Conservation (phyloP, 768 basidiomycete species). For the Lactarius deliciosus region DNA sequence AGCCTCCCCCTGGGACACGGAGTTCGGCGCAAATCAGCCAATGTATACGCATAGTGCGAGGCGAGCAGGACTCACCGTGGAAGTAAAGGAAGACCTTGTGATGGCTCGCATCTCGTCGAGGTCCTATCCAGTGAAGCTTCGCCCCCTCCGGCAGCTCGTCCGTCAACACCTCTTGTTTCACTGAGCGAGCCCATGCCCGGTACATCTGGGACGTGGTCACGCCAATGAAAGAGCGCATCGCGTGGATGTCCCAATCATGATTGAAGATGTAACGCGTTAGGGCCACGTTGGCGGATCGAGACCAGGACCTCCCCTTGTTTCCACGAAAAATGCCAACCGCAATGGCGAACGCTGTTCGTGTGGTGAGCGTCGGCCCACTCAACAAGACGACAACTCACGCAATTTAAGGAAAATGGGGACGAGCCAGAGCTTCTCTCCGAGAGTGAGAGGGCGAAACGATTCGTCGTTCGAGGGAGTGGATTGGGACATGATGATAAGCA, state of each 20-base stretch:
- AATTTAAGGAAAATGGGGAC: not conserved
- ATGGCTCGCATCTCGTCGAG: constrained; percentile 14
- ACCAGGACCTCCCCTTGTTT: constrained; percentile 18
- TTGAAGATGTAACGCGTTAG: not conserved
- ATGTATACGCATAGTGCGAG: too few species aligned
- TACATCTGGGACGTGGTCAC: constrained; percentile 5
- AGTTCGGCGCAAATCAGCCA: not conserved
- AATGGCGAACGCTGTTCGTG: constrained; percentile 13
- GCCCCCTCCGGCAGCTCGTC: constrained; percentile 7
- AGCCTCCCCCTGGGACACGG: constrained; percentile 9
- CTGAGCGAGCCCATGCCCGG: constrained; percentile 2
- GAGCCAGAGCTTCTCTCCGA: constrained; percentile 1
- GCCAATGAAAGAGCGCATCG: constrained; percentile 5
- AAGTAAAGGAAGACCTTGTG: constrained; percentile 11
- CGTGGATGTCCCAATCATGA: constrained; percentile 7
- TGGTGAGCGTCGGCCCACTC: not conserved
- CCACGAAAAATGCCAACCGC: constrained; percentile 14
- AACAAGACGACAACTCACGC: constrained; percentile 4
- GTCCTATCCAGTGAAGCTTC: constrained; percentile 20
- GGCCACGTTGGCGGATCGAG: constrained; percentile 4
- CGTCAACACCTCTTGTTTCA: constrained; percentile 7
- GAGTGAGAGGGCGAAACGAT: constrained; percentile 3
- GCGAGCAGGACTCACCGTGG: not conserved
- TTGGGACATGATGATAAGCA: not conserved
- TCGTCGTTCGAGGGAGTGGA: not conserved